Conservation (phyloP, 164 flowering plant species). For the Protea cynaroides region DNA sequence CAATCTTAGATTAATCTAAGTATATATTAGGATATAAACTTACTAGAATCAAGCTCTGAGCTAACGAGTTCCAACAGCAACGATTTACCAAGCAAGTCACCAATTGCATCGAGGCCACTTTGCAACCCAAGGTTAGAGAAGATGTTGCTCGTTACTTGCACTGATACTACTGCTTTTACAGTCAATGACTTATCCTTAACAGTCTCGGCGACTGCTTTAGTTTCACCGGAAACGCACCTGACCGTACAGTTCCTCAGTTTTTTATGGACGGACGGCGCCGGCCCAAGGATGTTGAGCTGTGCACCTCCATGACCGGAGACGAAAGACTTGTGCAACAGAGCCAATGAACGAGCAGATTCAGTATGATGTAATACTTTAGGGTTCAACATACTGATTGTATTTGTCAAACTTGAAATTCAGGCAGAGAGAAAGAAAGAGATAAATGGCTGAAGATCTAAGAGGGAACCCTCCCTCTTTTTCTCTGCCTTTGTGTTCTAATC, state of each 20-base stretch:
- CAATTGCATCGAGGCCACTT: constrained; percentile 18
- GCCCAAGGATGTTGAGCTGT: not conserved
- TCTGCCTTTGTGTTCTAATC: no score
- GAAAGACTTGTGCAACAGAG: constrained; percentile 6
- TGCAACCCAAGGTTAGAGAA: constrained; percentile 15
- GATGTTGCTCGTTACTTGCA: constrained; percentile 31
- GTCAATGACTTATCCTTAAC: not conserved
- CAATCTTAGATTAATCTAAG: no score
- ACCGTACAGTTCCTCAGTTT: not conserved
- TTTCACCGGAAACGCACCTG: not conserved
- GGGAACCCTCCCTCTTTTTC: no score
- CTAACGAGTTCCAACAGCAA: constrained; percentile 63
- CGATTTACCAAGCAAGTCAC: constrained; percentile 34
- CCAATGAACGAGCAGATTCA: not conserved
- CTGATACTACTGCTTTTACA: constrained; percentile 46
- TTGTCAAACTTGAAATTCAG: no score
- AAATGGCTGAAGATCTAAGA: no score
- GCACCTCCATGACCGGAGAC: not conserved
- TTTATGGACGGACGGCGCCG: not conserved
- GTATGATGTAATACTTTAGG: constrained; percentile 8
- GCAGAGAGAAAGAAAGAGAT: no score
- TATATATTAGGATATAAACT: no score
- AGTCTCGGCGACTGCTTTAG: not conserved
- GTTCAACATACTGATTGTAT: constrained; percentile 21
- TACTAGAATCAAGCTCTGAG: constrained; percentile 58